phyloP scores from a whole-genome alignment of 1,284 basidiomycete genomes.

The Schizophyllum commune region DNA sequence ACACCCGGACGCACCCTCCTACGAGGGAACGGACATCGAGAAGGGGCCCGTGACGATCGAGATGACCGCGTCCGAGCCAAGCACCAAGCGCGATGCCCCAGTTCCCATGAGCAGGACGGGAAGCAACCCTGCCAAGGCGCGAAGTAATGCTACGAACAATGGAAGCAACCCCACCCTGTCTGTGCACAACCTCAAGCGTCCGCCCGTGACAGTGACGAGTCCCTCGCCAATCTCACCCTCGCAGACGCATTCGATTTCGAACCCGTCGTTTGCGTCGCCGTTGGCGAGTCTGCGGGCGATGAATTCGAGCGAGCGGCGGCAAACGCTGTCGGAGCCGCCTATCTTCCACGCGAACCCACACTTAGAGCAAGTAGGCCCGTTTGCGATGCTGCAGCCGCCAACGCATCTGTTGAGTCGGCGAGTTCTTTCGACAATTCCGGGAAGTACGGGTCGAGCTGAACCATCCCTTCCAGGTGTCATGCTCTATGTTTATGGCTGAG shows the following conservation, averaged over 20 bases:
- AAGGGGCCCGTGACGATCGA: neutral
- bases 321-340: slow-evolving; percentile 6
- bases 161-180: neutral
- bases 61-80: too few relatives aligned
- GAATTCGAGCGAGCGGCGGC: slow-evolving; percentile 4
- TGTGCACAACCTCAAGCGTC: neutral
- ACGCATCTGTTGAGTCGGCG: slow-evolving; percentile 35
- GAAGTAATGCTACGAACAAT: neutral
- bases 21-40: neutral
- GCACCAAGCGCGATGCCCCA: too few relatives aligned
- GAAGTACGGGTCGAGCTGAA: neutral
- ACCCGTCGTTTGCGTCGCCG: slow-evolving; percentile 5
- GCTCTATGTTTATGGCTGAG: slow-evolving; percentile 40
- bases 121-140: too few relatives aligned
- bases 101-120: too few relatives aligned
- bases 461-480: slow-evolving; percentile 26
- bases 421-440: neutral
- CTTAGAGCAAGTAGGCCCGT: slow-evolving; percentile 36
- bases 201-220: neutral
- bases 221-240: slow-evolving; percentile 1
- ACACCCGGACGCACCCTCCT: neutral
- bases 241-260: slow-evolving; percentile 9
- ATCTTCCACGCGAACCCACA: slow-evolving; percentile 37
- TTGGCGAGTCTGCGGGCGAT: neutral
- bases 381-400: slow-evolving; percentile 27